Conservation (phyloP, 2,329 filamentous ascomycete genomes). For the Cordyceps cateniannulata region DNA sequence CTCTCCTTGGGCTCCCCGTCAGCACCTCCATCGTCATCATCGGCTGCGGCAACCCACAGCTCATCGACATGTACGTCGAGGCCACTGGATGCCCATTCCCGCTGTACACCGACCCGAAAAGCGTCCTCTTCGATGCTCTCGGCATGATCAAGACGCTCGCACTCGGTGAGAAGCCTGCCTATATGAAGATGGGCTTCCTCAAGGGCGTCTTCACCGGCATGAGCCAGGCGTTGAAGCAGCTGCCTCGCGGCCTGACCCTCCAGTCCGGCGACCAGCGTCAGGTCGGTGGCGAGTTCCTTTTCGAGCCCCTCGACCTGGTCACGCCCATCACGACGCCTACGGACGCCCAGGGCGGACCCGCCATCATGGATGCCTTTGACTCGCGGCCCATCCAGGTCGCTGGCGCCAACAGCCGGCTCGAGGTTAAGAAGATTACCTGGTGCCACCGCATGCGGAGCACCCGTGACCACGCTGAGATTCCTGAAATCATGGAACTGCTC, state of each 20-base stretch:
- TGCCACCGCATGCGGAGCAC: slow-evolving; percentile 78
- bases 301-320: slow-evolving; percentile 47
- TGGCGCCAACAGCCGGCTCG: slow-evolving; percentile 25
- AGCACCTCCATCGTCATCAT: slow-evolving; percentile 62
- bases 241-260: slow-evolving; percentile 50
- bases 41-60: slow-evolving; percentile 62
- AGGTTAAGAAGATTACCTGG: slow-evolving; percentile 64
- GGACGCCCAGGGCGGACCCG: slow-evolving; percentile 23
- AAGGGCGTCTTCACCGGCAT: slow-evolving; percentile 46
- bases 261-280: slow-evolving; percentile 62
- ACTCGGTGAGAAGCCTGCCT: slow-evolving; percentile 55
- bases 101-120: slow-evolving; percentile 70
- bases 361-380: slow-evolving; percentile 16
- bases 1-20: slow-evolving; percentile 43
- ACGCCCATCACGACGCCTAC: slow-evolving; percentile 40
- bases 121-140: slow-evolving; percentile 58
- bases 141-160: slow-evolving; percentile 61
- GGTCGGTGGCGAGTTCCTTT: slow-evolving; percentile 74
- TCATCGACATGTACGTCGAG: slow-evolving; percentile 61
- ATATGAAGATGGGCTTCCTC: slow-evolving; percentile 52
- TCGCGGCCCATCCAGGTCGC: not conserved
- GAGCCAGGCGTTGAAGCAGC: slow-evolving; percentile 52
- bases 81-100: slow-evolving; percentile 62
- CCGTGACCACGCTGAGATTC: slow-evolving; percentile 68
- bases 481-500: slow-evolving; percentile 56